Evolutionary conservation across 176 grass and related monocot genomes (phyloP), one percentile per base, ranked within the genome.

Genomic region (Oryza nivara): DNA sequence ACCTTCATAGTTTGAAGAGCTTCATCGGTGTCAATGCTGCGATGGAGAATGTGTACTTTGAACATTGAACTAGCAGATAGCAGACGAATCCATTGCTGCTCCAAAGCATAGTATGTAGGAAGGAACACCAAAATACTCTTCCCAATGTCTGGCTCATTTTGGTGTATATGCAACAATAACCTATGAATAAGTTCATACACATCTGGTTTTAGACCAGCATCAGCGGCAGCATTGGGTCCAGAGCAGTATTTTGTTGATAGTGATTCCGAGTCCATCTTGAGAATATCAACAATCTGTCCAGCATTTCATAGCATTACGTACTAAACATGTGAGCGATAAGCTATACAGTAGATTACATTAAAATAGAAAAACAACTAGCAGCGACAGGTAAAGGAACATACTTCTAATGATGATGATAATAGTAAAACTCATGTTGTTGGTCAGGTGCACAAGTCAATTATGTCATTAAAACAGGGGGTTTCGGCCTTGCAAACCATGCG

Each of bases 111-210:
- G 75, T 97, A 94, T 73, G 92, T 97, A 69, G 95, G 95, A 74
- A 97, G 92, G 72, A 97, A 97, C 75, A 97, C 92, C 84, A 97
- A 93, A 94, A 97, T 90, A 78, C 95, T 89, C 66, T 93, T 97
- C 86, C 85, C 82, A 81, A 89, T 79, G 36, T 97, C 86, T 65
- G 72, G 64, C 78, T 97, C 95, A 61, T 35, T 88, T 79, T 75
- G 74, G 80, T 97, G 92, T 65, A 97, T 81, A 81, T 93, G 90
- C 52, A 94, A 74, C 68, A 97, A 45, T 61, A 97, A 84, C 78
- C 84, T 88, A 19, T 94, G 88, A 72, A 97, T 94, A 67, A 94
- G 75, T 77, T 69, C 54, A 81, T 88, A 92, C 79, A 92, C 84
- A 74, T 97, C 84, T 68, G 34, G 61, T 49, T 87, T 91, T 44